Evolutionary conservation across 169 alveolate genomes (phyloP), one percentile per base, ranked within the genome.

Genomic region (Babesia caballi): DNA sequence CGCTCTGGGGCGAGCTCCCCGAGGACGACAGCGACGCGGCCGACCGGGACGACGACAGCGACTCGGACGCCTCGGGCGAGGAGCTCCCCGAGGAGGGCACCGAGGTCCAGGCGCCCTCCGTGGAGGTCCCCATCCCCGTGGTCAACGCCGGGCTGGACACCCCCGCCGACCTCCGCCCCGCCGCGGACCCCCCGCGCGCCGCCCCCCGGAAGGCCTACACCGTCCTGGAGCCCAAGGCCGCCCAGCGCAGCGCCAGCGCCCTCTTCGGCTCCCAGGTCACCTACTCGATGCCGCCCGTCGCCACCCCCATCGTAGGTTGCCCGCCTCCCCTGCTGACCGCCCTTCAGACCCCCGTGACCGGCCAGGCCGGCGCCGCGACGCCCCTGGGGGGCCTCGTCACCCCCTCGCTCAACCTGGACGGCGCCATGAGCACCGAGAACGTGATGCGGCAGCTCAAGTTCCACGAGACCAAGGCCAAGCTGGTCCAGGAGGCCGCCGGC

Each of bases 401-500:
- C 23, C 85, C 85, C 14, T 77, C 85, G 14, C 67, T 77, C 12
- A 57, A 66, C 12, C 32, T 57, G 8, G 88, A 69, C 65, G 66
- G 76, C 52, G 32, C 63, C 21, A 70, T 59, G 36, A 80, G 68
- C 25, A 51, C 88, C 28, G 84, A 80, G 3, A 80, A 60, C 9
- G 69, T 80, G 9, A 69, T 80, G 68, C 63, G 65, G 49, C 88
- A 80, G 44, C 83, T 63, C 54, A 84, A 80, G 71, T 84, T 38
- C 69, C 84, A 80, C 51, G 93, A 88, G 51, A 80, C 72, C 50
- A 80, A 71, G 57, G 87, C 91, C 47, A 88, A 88, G 35, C 70
- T 70, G 65, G 91, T 68, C n/a, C 85, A 83, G 27, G 85, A 81
- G 38, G 88, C 84, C 27, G 87, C 93, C 21, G 90, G 90, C 4